Evolutionary conservation across 768 basidiomycete species (phyloP).

Genomic region (Leccinum truebloodii): DNA sequence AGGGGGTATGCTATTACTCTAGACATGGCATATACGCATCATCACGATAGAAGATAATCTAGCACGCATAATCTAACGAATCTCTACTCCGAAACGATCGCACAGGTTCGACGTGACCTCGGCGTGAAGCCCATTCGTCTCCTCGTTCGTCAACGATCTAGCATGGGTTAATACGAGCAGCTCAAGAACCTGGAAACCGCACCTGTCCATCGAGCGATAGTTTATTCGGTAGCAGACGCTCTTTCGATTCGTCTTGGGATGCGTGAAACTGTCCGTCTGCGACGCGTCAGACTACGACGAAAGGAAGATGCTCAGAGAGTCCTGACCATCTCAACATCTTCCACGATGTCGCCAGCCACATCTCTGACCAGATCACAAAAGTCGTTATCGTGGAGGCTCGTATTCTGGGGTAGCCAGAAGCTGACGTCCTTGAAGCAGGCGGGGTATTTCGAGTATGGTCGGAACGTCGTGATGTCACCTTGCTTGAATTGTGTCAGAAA

Average conservation of each 20-base stretch:
- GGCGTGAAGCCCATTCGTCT: conserved; percentile 79
- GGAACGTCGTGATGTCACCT: conserved; percentile 79
- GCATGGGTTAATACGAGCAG: conserved; percentile 6
- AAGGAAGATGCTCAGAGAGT: not conserved
- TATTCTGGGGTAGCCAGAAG: conserved; percentile 79
- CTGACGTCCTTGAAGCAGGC: conserved; percentile 92
- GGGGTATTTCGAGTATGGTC: conserved; percentile 91
- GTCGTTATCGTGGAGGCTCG: conserved; percentile 85
- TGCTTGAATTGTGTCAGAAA: conserved; percentile 85
- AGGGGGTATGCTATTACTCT: conserved; percentile 18
- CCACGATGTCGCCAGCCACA: conserved; percentile 87
- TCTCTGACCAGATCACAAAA: conserved; percentile 95
- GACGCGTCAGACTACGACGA: conserved; percentile 8
- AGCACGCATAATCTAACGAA: conserved; percentile 65
- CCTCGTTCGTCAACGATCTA: conserved; percentile 87
- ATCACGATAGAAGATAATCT: conserved; percentile 37
- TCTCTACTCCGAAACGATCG: conserved; percentile 77
- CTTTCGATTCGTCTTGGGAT: conserved; percentile 80
- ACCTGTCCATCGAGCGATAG: conserved; percentile 97
- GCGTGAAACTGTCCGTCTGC: conserved; percentile 88
- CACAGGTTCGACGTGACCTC: conserved; percentile 56
- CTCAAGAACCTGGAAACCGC: conserved; percentile 13
- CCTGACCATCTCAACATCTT: conserved; percentile 82
- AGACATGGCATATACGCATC: conserved; percentile 34
- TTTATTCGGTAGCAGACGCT: conserved; percentile 90